Base-by-base conservation (phyloP, 768 basidiomycete species). In the Suillus sp. region DNA sequence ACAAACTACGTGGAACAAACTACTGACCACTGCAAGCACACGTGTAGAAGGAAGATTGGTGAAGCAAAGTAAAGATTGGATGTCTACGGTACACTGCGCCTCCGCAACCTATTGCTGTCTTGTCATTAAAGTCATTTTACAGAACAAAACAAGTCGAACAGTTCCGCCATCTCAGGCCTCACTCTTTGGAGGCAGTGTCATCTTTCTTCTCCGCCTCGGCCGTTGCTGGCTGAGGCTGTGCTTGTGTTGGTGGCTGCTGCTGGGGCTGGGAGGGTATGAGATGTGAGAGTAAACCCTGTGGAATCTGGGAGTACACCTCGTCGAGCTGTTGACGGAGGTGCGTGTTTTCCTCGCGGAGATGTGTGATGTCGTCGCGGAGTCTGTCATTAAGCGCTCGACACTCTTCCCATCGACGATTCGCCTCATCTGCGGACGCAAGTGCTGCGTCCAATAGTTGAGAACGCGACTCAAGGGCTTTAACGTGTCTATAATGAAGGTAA, bases 331-430 rank as follows among this genome's bases (percentile, higher is more conserved):
- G 56, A 27, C 56, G 56, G 6, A 57, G 56, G 56, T 57, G 56
- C n/a, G 56, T 57, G 38, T 57, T 57, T 57, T 57, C 89, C 0
- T 89, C 88, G 10, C 92, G 83, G 4, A 94, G 79, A 2, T 89
- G 86, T 8, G 91, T 84, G 62, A 93, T 95, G 77, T 95, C 93
- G 58, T 92, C 84, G 50, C 93, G 86, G 9, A 95, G 83, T 72
- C 92, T 90, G 73, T 95, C 93, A n/a, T 93, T 90, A 61, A 95
- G 83, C 2, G 88, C 86, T n/a, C 93, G 87, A 66, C 92, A 94
- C 67, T 95, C 93, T 69, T 94, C 93, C 91, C 92, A 93, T 20
- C 93, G 88, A 14, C 92, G 83, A 71, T 93, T 93, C 11, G 93
- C 93, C 72, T 93, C 93, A 72, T 95, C 92, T 4, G 92, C 92